Base-by-base conservation (phyloP, 805 yeast species). In the Wickerhamiella brachini region DNA sequence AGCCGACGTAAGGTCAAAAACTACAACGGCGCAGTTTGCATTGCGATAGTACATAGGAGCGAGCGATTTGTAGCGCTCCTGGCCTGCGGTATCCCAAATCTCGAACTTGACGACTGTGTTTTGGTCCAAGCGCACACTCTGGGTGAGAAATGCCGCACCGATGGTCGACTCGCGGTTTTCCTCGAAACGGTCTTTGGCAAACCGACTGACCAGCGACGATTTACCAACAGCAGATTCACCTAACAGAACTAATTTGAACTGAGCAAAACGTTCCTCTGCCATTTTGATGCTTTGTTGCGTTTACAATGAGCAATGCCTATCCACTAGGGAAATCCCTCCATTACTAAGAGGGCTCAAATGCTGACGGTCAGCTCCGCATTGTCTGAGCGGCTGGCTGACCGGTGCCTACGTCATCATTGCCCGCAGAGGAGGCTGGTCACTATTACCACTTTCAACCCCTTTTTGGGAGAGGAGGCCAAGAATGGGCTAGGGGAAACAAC, bases 91-190 rank as follows among this genome's bases (percentile, higher is more conserved):
- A 64, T 90, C 98, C 95, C 78, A 74, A 37, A 74, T 74, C 56
- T 74, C 78, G 49, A 66, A 80, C 64, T 63, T 70, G 53, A 66
- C 74, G 39, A 68, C 69, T 38, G 75, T 67, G 55, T 70, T 63
- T 15, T 47, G 49, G 49, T 71, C 76, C 7, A 78, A 56, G 10
- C 71, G 71, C 12, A 84, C 71, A 10, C 83, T 80, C 64, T 88
- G 94, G 17, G 97, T 86, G 41, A 93, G 75, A 66, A 90, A 93
- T 0, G 97, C 98, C 3, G 98, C 99, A n/a, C 99, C 99, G 51
- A 93, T 93, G 1, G 98, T 93, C 44, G 95, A 85, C 58, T 94
- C 86, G 53, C 90, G 77, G 57, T 78, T 77, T 29, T 78, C 81
- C 57, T 86, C 93, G 64, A 90, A 93, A 53, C 69, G 71, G 55